Percentiles rank a stretch among this genome's conserved stretches.
Conservation (phyloP, 1,284 basidiomycete species). For the Malassezia restricta region DNA sequence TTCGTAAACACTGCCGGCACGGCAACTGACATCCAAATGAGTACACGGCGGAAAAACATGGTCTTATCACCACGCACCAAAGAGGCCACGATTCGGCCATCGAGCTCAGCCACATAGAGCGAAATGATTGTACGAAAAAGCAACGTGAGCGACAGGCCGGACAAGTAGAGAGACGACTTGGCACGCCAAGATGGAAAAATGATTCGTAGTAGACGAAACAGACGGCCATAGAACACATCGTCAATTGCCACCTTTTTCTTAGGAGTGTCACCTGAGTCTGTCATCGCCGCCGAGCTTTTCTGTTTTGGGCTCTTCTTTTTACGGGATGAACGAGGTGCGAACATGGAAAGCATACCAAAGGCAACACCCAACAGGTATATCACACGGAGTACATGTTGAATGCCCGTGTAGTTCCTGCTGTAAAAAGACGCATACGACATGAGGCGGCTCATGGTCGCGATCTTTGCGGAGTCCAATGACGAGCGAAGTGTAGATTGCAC, state of each 20-base stretch:
- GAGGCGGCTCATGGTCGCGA: conserved; percentile 26
- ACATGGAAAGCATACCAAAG: conserved; percentile 19
- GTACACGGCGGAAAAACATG: conserved; percentile 71
- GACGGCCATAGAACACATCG: conserved; percentile 71
- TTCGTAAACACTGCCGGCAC: conserved; percentile 76
- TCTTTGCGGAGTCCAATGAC: conserved; percentile 26
- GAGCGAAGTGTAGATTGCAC: conserved; percentile 31
- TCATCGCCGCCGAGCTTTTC: neutral
- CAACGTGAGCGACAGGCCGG: conserved; percentile 75
- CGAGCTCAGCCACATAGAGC: conserved; percentile 86
- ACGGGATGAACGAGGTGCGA: conserved; percentile 19
- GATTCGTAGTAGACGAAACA: conserved; percentile 67
- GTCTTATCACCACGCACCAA: conserved; percentile 75
- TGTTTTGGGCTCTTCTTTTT: neutral
- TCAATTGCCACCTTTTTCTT: conserved; percentile 57
- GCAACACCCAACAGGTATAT: conserved; percentile 30
- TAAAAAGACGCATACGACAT: conserved; percentile 28
- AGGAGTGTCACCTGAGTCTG: neutral
- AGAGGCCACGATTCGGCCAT: conserved; percentile 81
- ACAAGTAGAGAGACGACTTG: conserved; percentile 72
- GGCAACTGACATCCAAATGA: conserved; percentile 82
- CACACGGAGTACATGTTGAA: conserved; percentile 30
- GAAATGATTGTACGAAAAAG: conserved; percentile 79
- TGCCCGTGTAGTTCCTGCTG: conserved; percentile 28
- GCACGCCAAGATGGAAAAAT: conserved; percentile 74